Evolutionary conservation across 495 filamentous ascomycete genomes (phyloP), one percentile per base, ranked within the genome.

Genomic region (Tuber indicum): DNA sequence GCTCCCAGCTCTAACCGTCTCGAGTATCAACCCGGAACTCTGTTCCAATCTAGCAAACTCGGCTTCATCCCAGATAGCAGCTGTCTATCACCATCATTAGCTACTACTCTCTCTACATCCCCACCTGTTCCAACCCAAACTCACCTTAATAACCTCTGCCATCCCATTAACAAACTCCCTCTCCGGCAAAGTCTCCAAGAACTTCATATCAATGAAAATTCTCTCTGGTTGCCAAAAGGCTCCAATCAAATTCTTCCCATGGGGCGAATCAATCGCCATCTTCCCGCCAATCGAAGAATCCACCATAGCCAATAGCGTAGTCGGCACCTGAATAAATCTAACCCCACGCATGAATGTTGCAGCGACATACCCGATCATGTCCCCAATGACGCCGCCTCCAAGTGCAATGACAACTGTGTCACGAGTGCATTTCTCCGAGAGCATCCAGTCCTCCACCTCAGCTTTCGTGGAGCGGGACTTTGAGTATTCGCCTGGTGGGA

Each of bases 301-400:
- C 32, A 99, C 96, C 96, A 99, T 99, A 76, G 96, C 89, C 75
- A 99, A 89, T 52, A 99, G 87, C 0, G 94, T 97, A 62, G 96
- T 98, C 3, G 96, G 96, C 73, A 98, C 94, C 86, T 99, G 96
- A 47, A 97, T 93, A 85, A 96, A 97, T 80, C 92, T 92, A 71
- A 99, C 92, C 70, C 96, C 96, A 76, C 96, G 90, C 94, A 98
- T 99, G 86, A 98, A 99, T 72, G 96, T 99, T 62, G 96, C 92
- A 39, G 96, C 96, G 39, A 98, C 92, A 85, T 97, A 99, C 73
- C 96, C 96, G 76, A 97, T 94, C 90, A 98, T 91, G 84, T 99
- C 96, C 36, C 96, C 96, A 86, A 99, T 97, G 41, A 99, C 96
- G 72, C 96, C 96, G 77, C 96, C 96, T n/a, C 96, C 96, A 21